Conservation (phyloP, 331 rosid genomes). For the Saraca asoca region DNA sequence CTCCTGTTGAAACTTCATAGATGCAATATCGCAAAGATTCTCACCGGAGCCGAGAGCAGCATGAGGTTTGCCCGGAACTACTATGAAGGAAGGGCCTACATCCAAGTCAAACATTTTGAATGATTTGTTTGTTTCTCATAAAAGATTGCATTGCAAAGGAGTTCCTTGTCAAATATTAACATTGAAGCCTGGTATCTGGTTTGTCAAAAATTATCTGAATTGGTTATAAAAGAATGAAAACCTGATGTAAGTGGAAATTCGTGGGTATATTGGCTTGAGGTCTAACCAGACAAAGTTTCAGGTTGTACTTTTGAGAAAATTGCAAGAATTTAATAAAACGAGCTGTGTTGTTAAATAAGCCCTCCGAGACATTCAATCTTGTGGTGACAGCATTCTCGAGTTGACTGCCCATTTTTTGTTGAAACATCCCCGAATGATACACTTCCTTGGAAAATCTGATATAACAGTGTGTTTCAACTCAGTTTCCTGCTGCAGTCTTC, state of each 20-base stretch:
- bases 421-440: too few species aligned
- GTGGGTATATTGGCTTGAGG: neutral
- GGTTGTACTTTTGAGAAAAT: neutral
- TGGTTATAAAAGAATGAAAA: conserved; percentile 2
- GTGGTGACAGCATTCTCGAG: too few species aligned
- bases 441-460: too few species aligned
- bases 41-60: conserved; percentile 13
- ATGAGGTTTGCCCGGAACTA: conserved; percentile 3
- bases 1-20: conserved; percentile 62
- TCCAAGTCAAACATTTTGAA: conserved; percentile 23
- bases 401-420: too few species aligned
- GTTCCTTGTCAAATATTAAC: conserved; percentile 22
- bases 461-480: too few species aligned
- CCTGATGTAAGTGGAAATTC: neutral
- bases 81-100: conserved; percentile 13
- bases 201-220: conserved; percentile 18
- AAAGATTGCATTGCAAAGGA: conserved; percentile 18
- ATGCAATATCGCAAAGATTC: conserved; percentile 1
- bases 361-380: too few species aligned
- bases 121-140: neutral
- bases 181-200: conserved; percentile 20
- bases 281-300: neutral
- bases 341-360: too few species aligned
- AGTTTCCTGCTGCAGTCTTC: too few species aligned
- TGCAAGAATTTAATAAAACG: neutral